Evolutionary conservation across 2,329 filamentous ascomycete species (phyloP).

Genomic region (Xylariaceae sp.): DNA sequence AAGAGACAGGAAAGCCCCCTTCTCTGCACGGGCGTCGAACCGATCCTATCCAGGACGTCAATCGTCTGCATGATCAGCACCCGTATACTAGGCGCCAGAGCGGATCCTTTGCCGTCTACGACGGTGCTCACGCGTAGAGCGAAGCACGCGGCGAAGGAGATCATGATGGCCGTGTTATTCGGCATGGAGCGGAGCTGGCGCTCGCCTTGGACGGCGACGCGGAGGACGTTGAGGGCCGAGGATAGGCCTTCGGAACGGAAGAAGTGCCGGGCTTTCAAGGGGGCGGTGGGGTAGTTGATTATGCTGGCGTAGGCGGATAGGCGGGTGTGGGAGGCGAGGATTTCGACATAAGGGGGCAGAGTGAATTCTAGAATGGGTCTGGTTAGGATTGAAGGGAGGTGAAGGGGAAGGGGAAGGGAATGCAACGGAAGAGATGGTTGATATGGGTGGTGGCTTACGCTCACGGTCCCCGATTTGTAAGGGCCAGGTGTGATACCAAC

Average conservation of each 20-base stretch:
- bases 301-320: conserved; percentile 70
- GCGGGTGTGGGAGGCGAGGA: conserved; percentile 65
- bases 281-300: conserved; percentile 68
- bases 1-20: conserved; percentile 60
- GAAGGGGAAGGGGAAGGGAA: not conserved
- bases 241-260: conserved; percentile 67
- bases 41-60: conserved; percentile 62
- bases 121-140: conserved; percentile 59
- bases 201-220: conserved; percentile 67
- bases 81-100: conserved; percentile 57
- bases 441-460: conserved; percentile 29
- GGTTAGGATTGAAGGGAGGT: no score
- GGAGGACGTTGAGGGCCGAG: conserved; percentile 68
- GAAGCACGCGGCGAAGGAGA: conserved; percentile 67
- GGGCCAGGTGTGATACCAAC: conserved; percentile 44
- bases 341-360: conserved; percentile 69
- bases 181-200: conserved; percentile 66
- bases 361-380: conserved; percentile 37
- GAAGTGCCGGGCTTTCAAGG: conserved; percentile 63
- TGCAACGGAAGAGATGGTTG: conserved; percentile 15
- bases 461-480: conserved; percentile 42
- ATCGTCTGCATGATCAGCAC: conserved; percentile 63
- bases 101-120: conserved; percentile 48
- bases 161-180: conserved; percentile 75
- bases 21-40: conserved; percentile 58